phyloP scores from a whole-genome alignment of 139 green algal species.

The Picochlorum sp. region DNA sequence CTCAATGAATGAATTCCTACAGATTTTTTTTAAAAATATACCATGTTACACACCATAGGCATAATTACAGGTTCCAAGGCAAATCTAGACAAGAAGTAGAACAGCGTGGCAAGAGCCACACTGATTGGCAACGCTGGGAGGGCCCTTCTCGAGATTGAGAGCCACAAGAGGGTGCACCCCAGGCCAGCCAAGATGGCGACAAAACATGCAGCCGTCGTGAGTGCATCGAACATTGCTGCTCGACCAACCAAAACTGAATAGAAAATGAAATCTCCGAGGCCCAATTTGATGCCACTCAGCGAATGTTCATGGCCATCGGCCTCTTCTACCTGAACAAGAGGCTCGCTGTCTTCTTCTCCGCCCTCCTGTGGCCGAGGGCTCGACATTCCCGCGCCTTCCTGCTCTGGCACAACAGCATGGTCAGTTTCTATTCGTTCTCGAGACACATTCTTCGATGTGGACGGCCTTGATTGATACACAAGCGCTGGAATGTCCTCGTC shows the following conservation, averaged over 20 bases:
- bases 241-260: constrained; percentile 77
- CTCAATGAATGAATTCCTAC: constrained; percentile 6
- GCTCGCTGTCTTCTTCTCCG: not conserved
- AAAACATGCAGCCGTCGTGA: constrained; percentile 73
- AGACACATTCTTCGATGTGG: constrained; percentile 7
- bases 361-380: not conserved
- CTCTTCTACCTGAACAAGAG: constrained; percentile 3
- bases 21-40: constrained; percentile 13
- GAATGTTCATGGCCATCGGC: constrained; percentile 18
- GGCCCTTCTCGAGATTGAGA: constrained; percentile 70
- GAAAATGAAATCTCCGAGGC: constrained; percentile 96
- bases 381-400: not conserved
- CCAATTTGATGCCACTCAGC: constrained; percentile 83
- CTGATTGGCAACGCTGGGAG: constrained; percentile 91
- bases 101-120: constrained; percentile 79
- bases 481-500: constrained; percentile 88
- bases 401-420: not conserved
- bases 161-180: constrained; percentile 71
- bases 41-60: constrained; percentile 5
- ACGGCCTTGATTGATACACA: constrained; percentile 79
- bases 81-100: constrained; percentile 70
- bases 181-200: constrained; percentile 73
- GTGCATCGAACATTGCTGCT: constrained; percentile 91
- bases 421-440: not conserved
- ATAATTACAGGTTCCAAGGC: constrained; percentile 12